These are phyloP conservation scores for Thalassiosira delicatula DNA, from an alignment of 352 stramenopile species.

Conservation along the genomic window DNA sequence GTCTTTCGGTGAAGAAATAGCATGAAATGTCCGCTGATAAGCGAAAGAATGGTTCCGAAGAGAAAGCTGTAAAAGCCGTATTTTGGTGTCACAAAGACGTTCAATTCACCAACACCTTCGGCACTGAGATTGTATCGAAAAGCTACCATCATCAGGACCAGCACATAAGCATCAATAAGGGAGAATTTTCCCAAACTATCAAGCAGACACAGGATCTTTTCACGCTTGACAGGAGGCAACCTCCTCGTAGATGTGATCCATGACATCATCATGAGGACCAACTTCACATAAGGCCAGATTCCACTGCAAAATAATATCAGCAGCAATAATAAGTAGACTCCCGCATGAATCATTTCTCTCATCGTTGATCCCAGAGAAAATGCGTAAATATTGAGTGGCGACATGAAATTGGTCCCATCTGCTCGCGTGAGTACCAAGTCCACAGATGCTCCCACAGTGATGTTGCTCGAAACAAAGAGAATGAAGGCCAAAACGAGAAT, in stretches of 20 bases:
- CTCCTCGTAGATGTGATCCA: slow-evolving; percentile 67
- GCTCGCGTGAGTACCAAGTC: slow-evolving; percentile 61
- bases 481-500: slow-evolving; percentile 67
- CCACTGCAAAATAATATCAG: slow-evolving; percentile 84
- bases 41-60: slow-evolving; percentile 79
- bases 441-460: slow-evolving; percentile 76
- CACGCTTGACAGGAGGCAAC: slow-evolving; percentile 63
- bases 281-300: slow-evolving; percentile 86
- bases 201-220: slow-evolving; percentile 77
- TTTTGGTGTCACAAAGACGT: slow-evolving; percentile 82
- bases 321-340: slow-evolving; percentile 84
- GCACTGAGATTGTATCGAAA: slow-evolving; percentile 85
- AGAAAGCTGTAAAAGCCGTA: slow-evolving; percentile 86
- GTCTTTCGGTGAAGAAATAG: slow-evolving; percentile 83
- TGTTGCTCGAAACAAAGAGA: slow-evolving; percentile 73
- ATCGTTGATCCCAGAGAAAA: slow-evolving; percentile 63
- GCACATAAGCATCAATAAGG: slow-evolving; percentile 85
- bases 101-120: slow-evolving; percentile 59
- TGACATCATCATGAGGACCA: slow-evolving; percentile 77
- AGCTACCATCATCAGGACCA: slow-evolving; percentile 86
- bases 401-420: slow-evolving; percentile 41
- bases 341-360: slow-evolving; percentile 67
- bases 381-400: slow-evolving; percentile 61
- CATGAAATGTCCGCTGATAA: slow-evolving; percentile 80
- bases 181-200: slow-evolving; percentile 86